These are phyloP conservation scores for Solanum chmielewskii DNA, from an alignment of 257 asterid species.

Conservation along the genomic window DNA sequence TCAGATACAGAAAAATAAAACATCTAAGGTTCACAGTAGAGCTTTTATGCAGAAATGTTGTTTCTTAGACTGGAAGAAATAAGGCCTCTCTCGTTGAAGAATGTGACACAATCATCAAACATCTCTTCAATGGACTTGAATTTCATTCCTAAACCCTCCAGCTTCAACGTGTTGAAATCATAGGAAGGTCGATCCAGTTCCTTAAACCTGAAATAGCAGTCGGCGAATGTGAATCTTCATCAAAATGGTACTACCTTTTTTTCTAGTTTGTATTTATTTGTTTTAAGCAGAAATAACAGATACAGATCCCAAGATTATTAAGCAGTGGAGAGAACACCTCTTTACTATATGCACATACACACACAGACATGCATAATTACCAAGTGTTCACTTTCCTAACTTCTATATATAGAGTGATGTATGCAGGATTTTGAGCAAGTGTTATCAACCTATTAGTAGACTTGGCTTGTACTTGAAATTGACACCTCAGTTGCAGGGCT, in stretches of 20 bases:
- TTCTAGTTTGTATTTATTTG: not conserved
- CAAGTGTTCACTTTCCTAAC: not conserved
- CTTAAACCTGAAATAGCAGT: slow-evolving; percentile 36
- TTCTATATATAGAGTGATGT: not conserved
- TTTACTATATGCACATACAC: not conserved
- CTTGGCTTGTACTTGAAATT: not conserved
- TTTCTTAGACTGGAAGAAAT: slow-evolving; percentile 9
- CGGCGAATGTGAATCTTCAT: not conserved
- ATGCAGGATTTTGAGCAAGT: not conserved
- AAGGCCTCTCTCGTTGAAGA: slow-evolving; percentile 43
- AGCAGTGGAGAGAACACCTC: not conserved
- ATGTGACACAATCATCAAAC: slow-evolving; percentile 71
- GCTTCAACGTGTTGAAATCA: slow-evolving; percentile 45
- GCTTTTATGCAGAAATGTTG: not conserved
- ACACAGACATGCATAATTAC: not conserved
- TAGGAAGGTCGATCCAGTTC: slow-evolving; percentile 47
- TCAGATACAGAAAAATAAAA: not conserved
- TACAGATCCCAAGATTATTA: not conserved
- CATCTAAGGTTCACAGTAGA: not conserved
- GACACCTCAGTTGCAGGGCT: not conserved
- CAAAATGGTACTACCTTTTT: not conserved
- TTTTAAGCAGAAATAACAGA: not conserved
- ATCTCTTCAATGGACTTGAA: slow-evolving; percentile 64
- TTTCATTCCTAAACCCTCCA: slow-evolving; percentile 43
- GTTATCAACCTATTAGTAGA: not conserved